Evolutionary conservation across 1,284 basidiomycete species (phyloP), one percentile per base, ranked within the genome.

Genomic region (Chiua sp.): DNA sequence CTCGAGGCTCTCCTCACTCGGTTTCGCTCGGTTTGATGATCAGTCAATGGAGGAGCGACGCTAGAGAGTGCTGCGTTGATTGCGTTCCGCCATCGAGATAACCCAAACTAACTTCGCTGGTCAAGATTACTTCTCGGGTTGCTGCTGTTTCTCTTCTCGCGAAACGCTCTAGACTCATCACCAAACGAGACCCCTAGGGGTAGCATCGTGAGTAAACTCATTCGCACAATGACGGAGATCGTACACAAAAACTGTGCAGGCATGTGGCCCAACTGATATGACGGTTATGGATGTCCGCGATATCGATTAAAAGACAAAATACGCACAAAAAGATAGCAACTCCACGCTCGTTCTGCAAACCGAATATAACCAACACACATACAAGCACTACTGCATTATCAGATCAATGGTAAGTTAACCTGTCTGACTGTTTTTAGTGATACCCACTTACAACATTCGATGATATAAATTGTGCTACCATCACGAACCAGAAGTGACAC

Each of bases 401-500:
- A 13, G 4, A 52, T 69, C 7, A 70, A 54, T 13, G 42, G 2
- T 6, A 1, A 42, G 11, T 4, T 20, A 11, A 37, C 32, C 15
- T n/a, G 47, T 47, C 18, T 22, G 12, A 33, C 8, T n/a, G 8
- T 18, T 7, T 28, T 28, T 28, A 13, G n/a, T 18, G 32, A 55
- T 3, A 20, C 7, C 42, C 13, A 56, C 66, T 62, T 32, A 69
- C 68, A 33, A 13, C 50, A 5, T 1, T 42, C 55, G 2, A 50
- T 42, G 47, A 15, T 51, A 49, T 70, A 72, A 3, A 63, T 52
- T 15, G 15, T 59, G 23, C 57, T 53, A 28, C 59, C 28, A 33
- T 70, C 69, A 32, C 68, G 61, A 15, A 73, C 49, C 20, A 70
- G 48, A 15, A 70, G 61, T 10, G 59, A 68, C 16, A 67, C 60